Evolutionary conservation across 768 basidiomycete genomes (phyloP), one percentile per base, ranked within the genome.

Genomic region (Myochromella boudieri): DNA sequence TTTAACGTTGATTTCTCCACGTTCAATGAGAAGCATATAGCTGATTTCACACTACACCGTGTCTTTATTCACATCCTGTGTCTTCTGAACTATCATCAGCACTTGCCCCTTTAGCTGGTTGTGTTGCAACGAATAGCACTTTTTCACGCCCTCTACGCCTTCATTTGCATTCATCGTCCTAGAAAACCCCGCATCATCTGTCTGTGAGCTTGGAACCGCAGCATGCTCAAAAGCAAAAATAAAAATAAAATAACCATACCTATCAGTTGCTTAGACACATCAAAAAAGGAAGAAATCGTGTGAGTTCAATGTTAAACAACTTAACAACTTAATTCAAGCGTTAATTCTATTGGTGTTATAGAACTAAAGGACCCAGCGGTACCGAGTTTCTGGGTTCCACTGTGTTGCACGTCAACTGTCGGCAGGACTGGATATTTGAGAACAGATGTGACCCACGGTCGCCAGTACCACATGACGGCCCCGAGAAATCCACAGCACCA

Each of bases 381-480:
- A 32, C 84, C 87, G 28, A 98, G 77, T 5, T 88, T 76, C 62
- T 94, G 89, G 54, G 98, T 91, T 32, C 86, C 84, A 42, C 78
- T 77, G 75, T 10, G 76, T 75, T 48, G 83, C 81, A 50, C 74
- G 76, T 32, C 72, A 70, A 9, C 67, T 61, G 45, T 82, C 77
- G 48, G 90, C 87, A 22, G 68, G 69, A 54, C 80, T 85, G 64
- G 97, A 95, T 98, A 99, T 64, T 98, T 95, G 22, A 99, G 78
- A 67, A 97, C 97, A 7, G 92, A 98, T 71, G 98, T 98, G 59
- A 80, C 95, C 97, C 47, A 98, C 89, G 32, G 95, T 98, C 18
- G 95, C 95, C 50, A 98, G 81, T 43, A 97, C 89, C 48, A 95
- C 89, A 69, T 97, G 93, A 34, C 95, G 87, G 44, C 97, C 97